Evolutionary conservation across 2,329 filamentous ascomycete genomes (phyloP).

Genomic region (Paecilomyces variotii): DNA sequence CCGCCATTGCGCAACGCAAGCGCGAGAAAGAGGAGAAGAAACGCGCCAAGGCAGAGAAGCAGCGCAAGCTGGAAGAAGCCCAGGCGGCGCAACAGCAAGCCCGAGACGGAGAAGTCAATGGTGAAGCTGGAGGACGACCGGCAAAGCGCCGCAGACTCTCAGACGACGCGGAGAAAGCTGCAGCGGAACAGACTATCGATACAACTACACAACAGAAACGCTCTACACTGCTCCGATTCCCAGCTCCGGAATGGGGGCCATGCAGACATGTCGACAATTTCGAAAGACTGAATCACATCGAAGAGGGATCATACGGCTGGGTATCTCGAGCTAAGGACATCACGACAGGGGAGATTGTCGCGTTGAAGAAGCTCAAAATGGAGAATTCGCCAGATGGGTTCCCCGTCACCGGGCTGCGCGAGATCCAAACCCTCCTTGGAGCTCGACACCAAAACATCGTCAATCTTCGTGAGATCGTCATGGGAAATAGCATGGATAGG

Average conservation of each 20-base stretch:
- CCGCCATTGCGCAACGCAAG: conserved; percentile 60
- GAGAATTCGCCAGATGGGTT: conserved; percentile 72
- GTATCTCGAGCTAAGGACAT: conserved; percentile 76
- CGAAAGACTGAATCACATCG: conserved; percentile 90
- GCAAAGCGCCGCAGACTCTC: conserved; percentile 57
- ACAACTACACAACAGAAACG: conserved; percentile 18
- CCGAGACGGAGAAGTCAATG: conserved; percentile 11
- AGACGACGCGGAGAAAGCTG: conserved; percentile 31
- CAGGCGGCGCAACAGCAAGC: conserved; percentile 9
- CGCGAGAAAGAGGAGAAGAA: conserved; percentile 85
- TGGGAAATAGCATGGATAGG: conserved; percentile 58
- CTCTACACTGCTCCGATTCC: conserved; percentile 62
- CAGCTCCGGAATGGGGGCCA: conserved; percentile 58
- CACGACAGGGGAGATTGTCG: conserved; percentile 70
- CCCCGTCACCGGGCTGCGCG: conserved; percentile 83
- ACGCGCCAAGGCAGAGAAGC: conserved; percentile 73
- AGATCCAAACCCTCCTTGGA: conserved; percentile 84
- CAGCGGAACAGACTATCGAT: conserved; percentile 13
- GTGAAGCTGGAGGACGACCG: conserved; percentile 36
- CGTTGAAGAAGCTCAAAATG: conserved; percentile 89
- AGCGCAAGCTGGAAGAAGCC: conserved; percentile 55
- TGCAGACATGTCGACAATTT: conserved; percentile 79
- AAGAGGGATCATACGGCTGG: conserved; percentile 94
- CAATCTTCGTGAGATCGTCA: conserved; percentile 70
- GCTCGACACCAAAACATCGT: conserved; percentile 80